Base-by-base conservation (phyloP, 805 yeast species). In the Isabelozyma pseudorhagii region DNA sequence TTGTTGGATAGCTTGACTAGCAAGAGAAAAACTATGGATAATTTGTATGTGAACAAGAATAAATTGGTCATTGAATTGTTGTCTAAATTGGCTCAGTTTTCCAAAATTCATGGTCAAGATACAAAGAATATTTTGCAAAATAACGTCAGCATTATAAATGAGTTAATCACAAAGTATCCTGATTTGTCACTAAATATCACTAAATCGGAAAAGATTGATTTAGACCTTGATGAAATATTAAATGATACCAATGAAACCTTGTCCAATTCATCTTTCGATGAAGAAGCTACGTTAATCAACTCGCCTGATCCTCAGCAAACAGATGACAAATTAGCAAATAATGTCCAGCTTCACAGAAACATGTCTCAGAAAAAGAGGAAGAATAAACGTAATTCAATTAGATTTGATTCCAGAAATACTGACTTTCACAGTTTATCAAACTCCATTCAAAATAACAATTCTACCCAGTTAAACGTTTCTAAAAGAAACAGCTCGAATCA, bases 81-180 rank as follows among this genome's bases (percentile, higher is more conserved):
- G 47, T 60, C 75, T 4, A 62, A 67, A 29, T 63, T 84, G 50
- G 78, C 79, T 1, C 62, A 62, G 21, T 72, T 74, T 2, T 68
- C 83, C 3, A 75, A 71, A 47, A 57, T 67, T 15, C 83, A 81
- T 53, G 81, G 82, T n/a, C 71, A 68, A 47, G 80, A 79, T 44
- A 68, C 81, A 4, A 69, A 74, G 48, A 53, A 62, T 2, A 58
- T 81, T 3, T 60, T 83, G 44, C 69, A 66, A 39, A 78, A 80
- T 46, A 77, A 81, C 48, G 77, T 77, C 44, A 73, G 71, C 7
- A 67, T 77, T 17, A 68, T 84, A 51, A 68, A 60, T 21, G 50
- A 66, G 25, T 67, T 77, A 29, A 51, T 75, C 42, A 72, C 67
- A 10, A 66, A 67, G 42, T 55, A 66, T 48, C 75, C 71, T 36